Conservation (phyloP, 2,329 filamentous ascomycete genomes). For the Trichoderma sp. region DNA sequence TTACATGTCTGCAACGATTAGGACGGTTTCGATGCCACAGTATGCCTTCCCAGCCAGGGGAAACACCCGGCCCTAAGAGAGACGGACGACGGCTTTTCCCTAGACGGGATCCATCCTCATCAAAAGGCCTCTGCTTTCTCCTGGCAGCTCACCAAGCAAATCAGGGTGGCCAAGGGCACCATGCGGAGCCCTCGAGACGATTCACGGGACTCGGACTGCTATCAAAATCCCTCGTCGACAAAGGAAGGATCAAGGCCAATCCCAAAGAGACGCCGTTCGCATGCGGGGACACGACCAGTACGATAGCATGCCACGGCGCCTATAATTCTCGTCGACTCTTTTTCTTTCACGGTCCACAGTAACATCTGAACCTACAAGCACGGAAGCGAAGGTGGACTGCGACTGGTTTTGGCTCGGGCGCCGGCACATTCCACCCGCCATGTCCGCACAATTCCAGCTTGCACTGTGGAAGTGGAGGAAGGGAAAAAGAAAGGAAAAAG, state of each 20-base stretch:
- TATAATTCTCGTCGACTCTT: neutral
- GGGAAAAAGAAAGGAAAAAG: neutral
- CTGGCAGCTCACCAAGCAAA: conserved; percentile 1
- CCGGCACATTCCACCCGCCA: conserved; percentile 17
- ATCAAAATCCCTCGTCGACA: conserved; percentile 17
- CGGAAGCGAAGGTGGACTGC: conserved; percentile 7
- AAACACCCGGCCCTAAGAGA: conserved; percentile 22
- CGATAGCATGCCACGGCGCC: neutral
- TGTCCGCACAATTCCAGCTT: conserved; percentile 6
- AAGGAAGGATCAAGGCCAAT: conserved; percentile 1
- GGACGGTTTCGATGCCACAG: conserved; percentile 4
- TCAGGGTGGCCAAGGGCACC: neutral
- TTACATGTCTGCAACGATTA: conserved; percentile 17
- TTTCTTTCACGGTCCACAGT: conserved; percentile 6
- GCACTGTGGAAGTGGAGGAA: conserved; percentile 18
- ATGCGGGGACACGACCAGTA: conserved; percentile 9
- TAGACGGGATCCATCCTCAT: conserved; percentile 16
- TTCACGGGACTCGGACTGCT: conserved; percentile 1
- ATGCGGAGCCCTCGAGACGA: conserved; percentile 9
- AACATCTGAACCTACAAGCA: neutral
- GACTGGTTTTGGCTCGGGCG: conserved; percentile 10
- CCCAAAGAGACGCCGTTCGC: neutral
- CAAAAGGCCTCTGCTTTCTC: neutral
- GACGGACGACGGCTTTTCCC: conserved; percentile 19
- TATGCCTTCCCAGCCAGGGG: conserved; percentile 24